Percentiles rank a stretch among this genome's conserved stretches.
phyloP scores from a whole-genome alignment of 805 yeast genomes.

The Myxozyma nipponensis region DNA sequence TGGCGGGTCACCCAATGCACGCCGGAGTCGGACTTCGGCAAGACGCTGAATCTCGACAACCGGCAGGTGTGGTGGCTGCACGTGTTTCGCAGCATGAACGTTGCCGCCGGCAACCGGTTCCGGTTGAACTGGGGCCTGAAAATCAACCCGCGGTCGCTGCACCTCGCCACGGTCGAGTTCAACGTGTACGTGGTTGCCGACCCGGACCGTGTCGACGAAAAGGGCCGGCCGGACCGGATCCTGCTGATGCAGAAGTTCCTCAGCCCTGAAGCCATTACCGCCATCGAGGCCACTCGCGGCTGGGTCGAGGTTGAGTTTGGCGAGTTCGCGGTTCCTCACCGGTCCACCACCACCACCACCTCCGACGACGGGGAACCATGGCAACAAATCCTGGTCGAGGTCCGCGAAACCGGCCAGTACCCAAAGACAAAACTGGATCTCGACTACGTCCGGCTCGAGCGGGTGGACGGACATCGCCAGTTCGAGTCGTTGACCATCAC shows the following conservation, averaged over 20 bases:
- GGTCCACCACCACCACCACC: not conserved
- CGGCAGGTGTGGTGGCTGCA: constrained; percentile 22
- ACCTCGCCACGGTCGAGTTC: constrained; percentile 7
- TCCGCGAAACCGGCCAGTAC: constrained; percentile 14
- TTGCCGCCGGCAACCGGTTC: constrained; percentile 21
- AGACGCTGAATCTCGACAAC: constrained; percentile 7
- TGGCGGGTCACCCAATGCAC: constrained; percentile 15
- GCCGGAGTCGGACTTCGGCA: constrained; percentile 13
- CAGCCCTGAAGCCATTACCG: not conserved
- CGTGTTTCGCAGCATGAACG: constrained; percentile 14
- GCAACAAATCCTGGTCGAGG: constrained; percentile 19
- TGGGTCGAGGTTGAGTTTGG: constrained; percentile 20
- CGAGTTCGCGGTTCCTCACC: constrained; percentile 10
- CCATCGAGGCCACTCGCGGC: not conserved
- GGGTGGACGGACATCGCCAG: constrained; percentile 10
- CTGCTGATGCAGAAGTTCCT: constrained; percentile 4
- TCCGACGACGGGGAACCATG: constrained; percentile 8
- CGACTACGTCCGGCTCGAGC: constrained; percentile 20
- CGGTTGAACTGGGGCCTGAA: constrained; percentile 19
- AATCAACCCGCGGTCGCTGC: not conserved
- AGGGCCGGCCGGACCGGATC: constrained; percentile 15
- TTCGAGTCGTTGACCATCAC: constrained; percentile 6
- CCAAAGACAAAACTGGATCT: constrained; percentile 8
- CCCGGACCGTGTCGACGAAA: constrained; percentile 4
- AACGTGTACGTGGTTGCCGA: constrained; percentile 10